phyloP scores from a whole-genome alignment of 805 yeast species.

The Hagleromyces aurorensis region DNA sequence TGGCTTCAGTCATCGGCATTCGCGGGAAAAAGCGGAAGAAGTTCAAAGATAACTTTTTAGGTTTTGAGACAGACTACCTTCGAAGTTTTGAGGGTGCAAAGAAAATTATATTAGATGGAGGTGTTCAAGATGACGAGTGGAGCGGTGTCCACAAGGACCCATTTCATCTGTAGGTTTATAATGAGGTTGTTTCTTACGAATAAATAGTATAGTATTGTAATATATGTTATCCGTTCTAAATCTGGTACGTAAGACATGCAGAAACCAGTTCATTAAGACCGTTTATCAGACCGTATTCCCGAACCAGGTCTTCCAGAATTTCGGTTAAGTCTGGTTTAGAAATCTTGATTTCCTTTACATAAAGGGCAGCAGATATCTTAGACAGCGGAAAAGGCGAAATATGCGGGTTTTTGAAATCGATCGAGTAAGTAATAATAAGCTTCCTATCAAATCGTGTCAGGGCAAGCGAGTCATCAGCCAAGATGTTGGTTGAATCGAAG shows the following conservation, averaged over 20 bases:
- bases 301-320: conserved; percentile 13
- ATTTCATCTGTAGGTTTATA: conserved; percentile 1
- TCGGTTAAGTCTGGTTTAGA: conserved; percentile 5
- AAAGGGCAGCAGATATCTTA: conserved; percentile 3
- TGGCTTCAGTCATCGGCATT: conserved; percentile 31
- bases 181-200: no score
- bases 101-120: conserved; percentile 11
- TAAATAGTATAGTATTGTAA: no score
- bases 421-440: no score
- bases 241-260: conserved; percentile 12
- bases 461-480: no score
- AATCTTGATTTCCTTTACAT: conserved; percentile 1
- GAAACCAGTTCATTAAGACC: conserved; percentile 14
- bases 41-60: conserved; percentile 26
- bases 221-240: no score
- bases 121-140: neutral
- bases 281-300: conserved; percentile 18
- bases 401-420: neutral
- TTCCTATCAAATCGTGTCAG: no score
- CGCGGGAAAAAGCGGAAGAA: conserved; percentile 32
- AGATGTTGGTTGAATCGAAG: no score
- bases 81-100: conserved; percentile 21
- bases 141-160: conserved; percentile 1
- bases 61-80: conserved; percentile 30
- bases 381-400: conserved; percentile 6